A percentile compares a stretch with the other conserved stretches of the same genome.
These are phyloP conservation scores for Harringtonia aguacate DNA, from an alignment of 2,329 filamentous ascomycete species.

Conservation along the genomic window DNA sequence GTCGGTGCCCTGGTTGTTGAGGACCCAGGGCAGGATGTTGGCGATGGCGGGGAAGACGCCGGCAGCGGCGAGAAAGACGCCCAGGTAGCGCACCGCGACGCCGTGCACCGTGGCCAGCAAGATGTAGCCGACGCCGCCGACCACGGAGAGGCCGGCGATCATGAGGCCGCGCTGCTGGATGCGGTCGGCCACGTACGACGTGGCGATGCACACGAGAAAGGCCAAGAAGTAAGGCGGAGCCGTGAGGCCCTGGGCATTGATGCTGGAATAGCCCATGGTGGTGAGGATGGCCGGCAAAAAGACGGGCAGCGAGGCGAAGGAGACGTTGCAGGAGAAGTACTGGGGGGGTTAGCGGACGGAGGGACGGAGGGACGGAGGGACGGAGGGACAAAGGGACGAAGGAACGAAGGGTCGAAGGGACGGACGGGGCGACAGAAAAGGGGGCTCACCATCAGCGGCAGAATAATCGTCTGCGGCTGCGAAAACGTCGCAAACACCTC, in stretches of 20 bases:
- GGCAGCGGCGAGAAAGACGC: conserved; percentile 32
- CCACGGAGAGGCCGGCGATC: conserved; percentile 42
- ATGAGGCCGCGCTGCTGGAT: conserved; percentile 52
- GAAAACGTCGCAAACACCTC: conserved; percentile 36
- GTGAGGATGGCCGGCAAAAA: conserved; percentile 53
- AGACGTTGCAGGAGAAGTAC: conserved; percentile 27
- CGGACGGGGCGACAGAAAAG: no score
- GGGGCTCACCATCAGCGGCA: conserved; percentile 18
- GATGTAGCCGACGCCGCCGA: conserved; percentile 53
- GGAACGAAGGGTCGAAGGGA: no score
- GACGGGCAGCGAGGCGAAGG: conserved; percentile 36
- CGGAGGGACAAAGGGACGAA: neutral
- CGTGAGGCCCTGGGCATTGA: conserved; percentile 61
- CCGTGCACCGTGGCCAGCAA: conserved; percentile 45
- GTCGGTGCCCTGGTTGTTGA: conserved; percentile 60
- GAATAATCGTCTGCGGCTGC: conserved; percentile 39
- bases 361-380: neutral
- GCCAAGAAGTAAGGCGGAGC: conserved; percentile 61
- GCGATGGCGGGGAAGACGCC: conserved; percentile 53
- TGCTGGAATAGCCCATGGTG: conserved; percentile 56
- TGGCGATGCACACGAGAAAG: conserved; percentile 50
- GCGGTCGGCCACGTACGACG: conserved; percentile 55
- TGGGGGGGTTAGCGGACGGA: neutral
- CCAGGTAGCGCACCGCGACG: conserved; percentile 32
- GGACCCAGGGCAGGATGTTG: conserved; percentile 59